phyloP scores from a whole-genome alignment of 768 basidiomycete species.

The Pleurotus eryngii region DNA sequence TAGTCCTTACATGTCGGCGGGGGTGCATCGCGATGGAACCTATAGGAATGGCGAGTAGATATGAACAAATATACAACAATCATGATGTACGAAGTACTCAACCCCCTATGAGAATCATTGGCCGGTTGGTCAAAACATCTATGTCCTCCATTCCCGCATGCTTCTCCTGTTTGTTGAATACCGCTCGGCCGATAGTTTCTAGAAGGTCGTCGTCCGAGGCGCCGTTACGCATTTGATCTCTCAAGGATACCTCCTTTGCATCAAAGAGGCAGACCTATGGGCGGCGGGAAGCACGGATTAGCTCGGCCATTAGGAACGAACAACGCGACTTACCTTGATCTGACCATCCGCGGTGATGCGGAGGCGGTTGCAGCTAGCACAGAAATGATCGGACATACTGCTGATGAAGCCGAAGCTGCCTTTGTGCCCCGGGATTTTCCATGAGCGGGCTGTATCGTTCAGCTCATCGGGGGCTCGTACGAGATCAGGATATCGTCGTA shows the following conservation, averaged over 20 bases:
- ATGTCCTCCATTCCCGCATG: slow-evolving; percentile 85
- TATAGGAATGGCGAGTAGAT: not conserved
- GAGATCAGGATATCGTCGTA: slow-evolving; percentile 44
- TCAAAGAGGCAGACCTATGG: slow-evolving; percentile 86
- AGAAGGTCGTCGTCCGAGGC: slow-evolving; percentile 63
- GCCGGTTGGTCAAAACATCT: slow-evolving; percentile 71
- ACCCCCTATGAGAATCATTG: slow-evolving; percentile 95
- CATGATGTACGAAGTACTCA: slow-evolving; percentile 45
- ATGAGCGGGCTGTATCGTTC: slow-evolving; percentile 81
- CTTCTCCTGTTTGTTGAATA: slow-evolving; percentile 71
- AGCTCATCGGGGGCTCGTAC: slow-evolving; percentile 58
- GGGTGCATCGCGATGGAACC: not conserved
- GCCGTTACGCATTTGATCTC: slow-evolving; percentile 67
- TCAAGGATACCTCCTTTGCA: slow-evolving; percentile 76
- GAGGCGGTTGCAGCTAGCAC: slow-evolving; percentile 78
- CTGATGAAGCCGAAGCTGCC: slow-evolving; percentile 87
- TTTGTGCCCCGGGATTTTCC: slow-evolving; percentile 64
- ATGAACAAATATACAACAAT: not conserved
- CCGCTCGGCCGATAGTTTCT: slow-evolving; percentile 57
- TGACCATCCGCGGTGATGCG: slow-evolving; percentile 88
- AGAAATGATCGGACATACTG: slow-evolving; percentile 94
- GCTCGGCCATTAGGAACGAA: too few species aligned
- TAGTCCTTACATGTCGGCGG: not conserved
- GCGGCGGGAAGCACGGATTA: not conserved
- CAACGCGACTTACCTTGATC: slow-evolving; percentile 58